Evolutionary conservation across 2,329 filamentous ascomycete species (phyloP).

Genomic region (Cordyceps cateniannulata): DNA sequence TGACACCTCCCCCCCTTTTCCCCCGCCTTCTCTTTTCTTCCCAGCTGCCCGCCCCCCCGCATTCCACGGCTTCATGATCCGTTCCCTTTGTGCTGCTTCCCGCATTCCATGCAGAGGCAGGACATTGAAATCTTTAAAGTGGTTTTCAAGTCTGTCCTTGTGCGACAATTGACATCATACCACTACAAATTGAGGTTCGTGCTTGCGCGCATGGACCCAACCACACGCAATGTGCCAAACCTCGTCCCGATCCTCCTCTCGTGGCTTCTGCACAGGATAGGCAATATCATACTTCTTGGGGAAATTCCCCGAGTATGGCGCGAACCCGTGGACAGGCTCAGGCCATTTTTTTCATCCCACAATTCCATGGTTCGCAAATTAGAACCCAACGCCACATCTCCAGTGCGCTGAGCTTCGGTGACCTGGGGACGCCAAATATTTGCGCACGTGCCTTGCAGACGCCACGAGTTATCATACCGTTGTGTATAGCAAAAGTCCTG

Average conservation of each 20-base stretch:
- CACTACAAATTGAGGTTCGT: background rate
- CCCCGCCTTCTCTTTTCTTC: background rate
- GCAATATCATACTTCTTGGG: background rate
- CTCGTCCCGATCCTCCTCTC: background rate
- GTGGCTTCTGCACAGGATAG: background rate
- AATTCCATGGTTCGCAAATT: too few species aligned
- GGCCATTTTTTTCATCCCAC: background rate
- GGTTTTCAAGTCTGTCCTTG: background rate
- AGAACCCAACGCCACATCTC: background rate
- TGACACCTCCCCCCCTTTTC: background rate
- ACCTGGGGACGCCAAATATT: background rate
- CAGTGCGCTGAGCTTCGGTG: background rate
- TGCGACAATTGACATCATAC: background rate
- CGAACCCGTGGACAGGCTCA: background rate
- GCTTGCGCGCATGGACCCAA: background rate
- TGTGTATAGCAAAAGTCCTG: background rate
- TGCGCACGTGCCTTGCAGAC: background rate
- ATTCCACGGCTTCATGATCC: background rate
- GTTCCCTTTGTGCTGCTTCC: background rate
- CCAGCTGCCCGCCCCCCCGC: background rate
- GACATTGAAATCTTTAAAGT: background rate
- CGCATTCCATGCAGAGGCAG: slow-evolving; percentile 4
- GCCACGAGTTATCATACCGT: too few species aligned
- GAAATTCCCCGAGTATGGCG: background rate
- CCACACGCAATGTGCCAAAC: background rate